A percentile compares a stretch with the other conserved stretches of the same genome.
These are phyloP conservation scores for Lachnum nothofagi DNA, from an alignment of 2,329 filamentous ascomycete species.

Conservation along the genomic window DNA sequence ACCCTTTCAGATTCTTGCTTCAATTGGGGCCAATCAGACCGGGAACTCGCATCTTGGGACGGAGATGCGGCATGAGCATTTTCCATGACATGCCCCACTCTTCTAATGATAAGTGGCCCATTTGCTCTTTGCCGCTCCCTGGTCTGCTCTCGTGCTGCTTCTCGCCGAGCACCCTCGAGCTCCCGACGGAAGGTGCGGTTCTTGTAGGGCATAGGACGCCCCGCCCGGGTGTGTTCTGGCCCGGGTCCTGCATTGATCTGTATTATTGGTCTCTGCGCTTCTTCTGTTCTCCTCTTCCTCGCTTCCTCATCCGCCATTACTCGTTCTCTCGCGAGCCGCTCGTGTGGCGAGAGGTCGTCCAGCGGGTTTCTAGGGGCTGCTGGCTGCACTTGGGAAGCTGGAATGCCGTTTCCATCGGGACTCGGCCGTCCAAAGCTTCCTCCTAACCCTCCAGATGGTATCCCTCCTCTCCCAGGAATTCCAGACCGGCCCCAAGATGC, in stretches of 20 bases:
- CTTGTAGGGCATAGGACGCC: slow-evolving; percentile 15
- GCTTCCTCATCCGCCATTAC: slow-evolving; percentile 13
- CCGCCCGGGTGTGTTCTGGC: slow-evolving; percentile 25
- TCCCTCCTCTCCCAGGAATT: slow-evolving; percentile 6
- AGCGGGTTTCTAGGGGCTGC: background rate
- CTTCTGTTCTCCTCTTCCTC: slow-evolving; percentile 3
- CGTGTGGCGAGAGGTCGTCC: background rate
- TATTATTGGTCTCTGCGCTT: slow-evolving; percentile 11
- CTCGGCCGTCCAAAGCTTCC: background rate
- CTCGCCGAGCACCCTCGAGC: slow-evolving; percentile 3
- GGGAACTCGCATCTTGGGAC: background rate
- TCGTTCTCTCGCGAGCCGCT: slow-evolving; percentile 24
- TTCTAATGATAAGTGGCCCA: background rate
- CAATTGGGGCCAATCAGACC: slow-evolving; percentile 18
- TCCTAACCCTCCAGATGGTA: background rate
- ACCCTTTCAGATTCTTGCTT: slow-evolving; percentile 7
- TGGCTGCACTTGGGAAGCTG: background rate
- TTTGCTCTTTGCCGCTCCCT: background rate
- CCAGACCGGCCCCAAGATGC: slow-evolving; percentile 15
- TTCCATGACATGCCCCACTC: slow-evolving; percentile 7
- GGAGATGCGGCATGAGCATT: background rate
- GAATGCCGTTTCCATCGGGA: background rate
- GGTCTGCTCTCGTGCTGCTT: slow-evolving; percentile 4
- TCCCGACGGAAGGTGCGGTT: slow-evolving; percentile 7
- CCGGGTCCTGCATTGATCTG: slow-evolving; percentile 21